Base-by-base conservation (phyloP, 1,139 yeast genomes). In the Zygosaccharomyces pseudobailii region DNA sequence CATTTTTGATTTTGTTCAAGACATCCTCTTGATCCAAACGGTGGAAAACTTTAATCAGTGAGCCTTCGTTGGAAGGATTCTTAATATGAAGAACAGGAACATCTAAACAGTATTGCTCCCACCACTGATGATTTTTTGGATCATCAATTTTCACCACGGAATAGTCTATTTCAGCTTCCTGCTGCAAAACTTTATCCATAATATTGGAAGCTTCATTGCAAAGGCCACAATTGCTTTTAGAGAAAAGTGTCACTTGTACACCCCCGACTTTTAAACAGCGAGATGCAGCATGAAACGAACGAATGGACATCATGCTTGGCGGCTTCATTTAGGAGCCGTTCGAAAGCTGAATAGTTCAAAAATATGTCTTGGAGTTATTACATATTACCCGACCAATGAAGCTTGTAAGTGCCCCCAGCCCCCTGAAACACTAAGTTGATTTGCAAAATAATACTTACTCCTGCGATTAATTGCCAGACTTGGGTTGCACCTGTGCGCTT, bases 71-170 rank as follows among this genome's bases (percentile, higher is more conserved):
- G 5, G 66, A 72, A 3, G 69, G 69, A 49, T 80, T 65, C 54
- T 81, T 84, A 17, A 87, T 72, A 61, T 89, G 96, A 35, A 88
- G 66, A 0, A 90, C 97, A 0, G 97, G 97, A 2, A 89, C 90
- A 62, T 90, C 97, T 65, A 82, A 88, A 54, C 95, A 85, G 59
- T 89, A 90, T 52, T 74, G 73, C 52, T 87, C 94, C 73, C 82
- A 86, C 89, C 94, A 87, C 44, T 76, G 71, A 45, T 77, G 70
- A 65, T 89, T 84, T 44, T 76, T 78, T 0, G 85, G 82, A 40
- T 75, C 71, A 64, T 82, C 78, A 36, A 90, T 89, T 62, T 90
- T 94, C 6, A 87, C 71, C 23, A 74, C 72, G 9, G 69, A 63
- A 48, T 80, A 64, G 8, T 71, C 62, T 7, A 80, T 58, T 41